These are phyloP conservation scores for Rosa chinensis DNA, from an alignment of 306 rosid genomes.

Conservation along the genomic window DNA sequence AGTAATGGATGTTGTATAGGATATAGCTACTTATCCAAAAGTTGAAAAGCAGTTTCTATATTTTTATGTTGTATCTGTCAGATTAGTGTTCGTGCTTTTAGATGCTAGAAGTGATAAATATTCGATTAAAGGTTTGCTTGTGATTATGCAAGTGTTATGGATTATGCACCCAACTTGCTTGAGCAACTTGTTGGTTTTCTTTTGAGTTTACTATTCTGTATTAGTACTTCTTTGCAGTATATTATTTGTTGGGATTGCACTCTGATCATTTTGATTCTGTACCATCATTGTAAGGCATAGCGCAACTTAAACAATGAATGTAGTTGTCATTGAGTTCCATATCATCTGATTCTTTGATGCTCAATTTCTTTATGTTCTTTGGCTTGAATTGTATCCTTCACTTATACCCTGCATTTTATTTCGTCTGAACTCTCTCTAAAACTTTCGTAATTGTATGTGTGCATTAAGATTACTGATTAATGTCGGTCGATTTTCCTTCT, in stretches of 20 bases:
- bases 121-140: background rate
- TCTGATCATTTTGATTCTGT: background rate
- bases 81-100: constrained; percentile 26
- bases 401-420: background rate
- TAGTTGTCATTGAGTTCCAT: background rate
- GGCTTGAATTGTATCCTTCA: background rate
- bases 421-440: background rate
- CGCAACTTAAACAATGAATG: background rate
- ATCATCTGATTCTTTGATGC: background rate
- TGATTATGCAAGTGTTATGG: background rate
- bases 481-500: background rate
- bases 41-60: constrained; percentile 38
- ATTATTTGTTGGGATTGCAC: background rate
- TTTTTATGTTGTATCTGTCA: constrained; percentile 43
- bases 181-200: background rate
- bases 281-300: background rate
- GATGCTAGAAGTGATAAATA: constrained; percentile 20
- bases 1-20: constrained; percentile 48
- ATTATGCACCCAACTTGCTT: background rate
- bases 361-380: background rate
- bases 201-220: background rate
- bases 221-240: background rate
- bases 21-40: constrained; percentile 29
- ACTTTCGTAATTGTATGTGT: background rate
- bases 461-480: background rate